Evolutionary conservation across 495 filamentous ascomycete genomes (phyloP), one percentile per base, ranked within the genome.

Genomic region (Penicillium chermesinum): DNA sequence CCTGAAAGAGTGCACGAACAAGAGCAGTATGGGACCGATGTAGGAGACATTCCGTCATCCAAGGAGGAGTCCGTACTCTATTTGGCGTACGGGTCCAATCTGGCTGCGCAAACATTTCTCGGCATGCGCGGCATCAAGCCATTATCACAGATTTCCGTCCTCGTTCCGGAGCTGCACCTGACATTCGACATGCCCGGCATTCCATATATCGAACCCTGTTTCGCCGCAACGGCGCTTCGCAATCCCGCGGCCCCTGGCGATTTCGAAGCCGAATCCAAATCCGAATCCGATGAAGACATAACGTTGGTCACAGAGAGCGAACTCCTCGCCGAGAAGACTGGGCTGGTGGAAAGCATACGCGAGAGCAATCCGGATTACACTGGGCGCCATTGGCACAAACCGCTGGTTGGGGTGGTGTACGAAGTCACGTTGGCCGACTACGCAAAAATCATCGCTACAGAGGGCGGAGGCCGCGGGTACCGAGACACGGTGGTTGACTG

Each of bases 31-130:
- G 50, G 50, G 7, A 13, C 21, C 2, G 42, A 12, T 7, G 13
- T 44, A 14, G 18, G 27, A 13, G 0, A 34, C 2, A 14, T 30
- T 10, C 25, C 25, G 10, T 4, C 17, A 13, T 33, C 32, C 17
- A 18, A 15, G n/a, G 42, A 44, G 13, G 42, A 44, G 15, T 34
- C 88, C 2, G 73, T 95, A 41, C 77, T 95, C 38, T 98, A 97
- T 70, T 81, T 98, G 9, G 93, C 93, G 33, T 98, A 98, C 56
- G 93, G 93, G 52, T 95, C 90, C 41, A 98, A 97, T 62, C 78
- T 98, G 46, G 77, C 71, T 42, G 74, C 83, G 14, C 63, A 84
- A 57, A 89, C 85, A 1, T 96, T 97, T 63, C 76, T 79, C 20
- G 87, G 84, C 38, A 66, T 54, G 22, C 83, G 90, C 10, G 84